These are phyloP conservation scores for Chaetomium strumarium DNA, from an alignment of 2,329 filamentous ascomycete genomes.

Conservation along the genomic window DNA sequence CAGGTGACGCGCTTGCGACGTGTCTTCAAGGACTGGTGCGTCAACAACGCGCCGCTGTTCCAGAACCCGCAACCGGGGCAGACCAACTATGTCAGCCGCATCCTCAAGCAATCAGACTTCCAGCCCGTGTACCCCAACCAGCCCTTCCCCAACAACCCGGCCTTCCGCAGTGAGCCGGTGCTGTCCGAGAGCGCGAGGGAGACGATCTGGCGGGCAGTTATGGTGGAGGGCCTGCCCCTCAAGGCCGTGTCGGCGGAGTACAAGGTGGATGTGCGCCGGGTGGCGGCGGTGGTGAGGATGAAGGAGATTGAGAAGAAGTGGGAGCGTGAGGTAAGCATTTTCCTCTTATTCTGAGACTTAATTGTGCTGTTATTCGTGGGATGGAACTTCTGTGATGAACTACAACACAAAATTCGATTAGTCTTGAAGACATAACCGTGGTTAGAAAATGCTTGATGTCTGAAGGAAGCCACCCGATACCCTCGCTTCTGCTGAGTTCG, in stretches of 20 bases:
- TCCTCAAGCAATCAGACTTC: background rate
- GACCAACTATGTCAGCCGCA: conserved; percentile 35
- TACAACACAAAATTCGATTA: conserved; percentile 83
- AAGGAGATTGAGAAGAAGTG: conserved; percentile 81
- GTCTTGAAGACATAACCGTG: conserved; percentile 96
- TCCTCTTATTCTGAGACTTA: conserved; percentile 8
- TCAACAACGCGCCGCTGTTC: conserved; percentile 16
- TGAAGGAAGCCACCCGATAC: conserved; percentile 45
- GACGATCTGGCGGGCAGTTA: conserved; percentile 66
- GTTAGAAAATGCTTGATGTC: conserved; percentile 76
- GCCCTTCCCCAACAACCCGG: conserved; percentile 69
- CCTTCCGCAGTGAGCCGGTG: conserved; percentile 66
- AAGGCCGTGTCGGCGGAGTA: conserved; percentile 72
- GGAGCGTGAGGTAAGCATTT: conserved; percentile 62
- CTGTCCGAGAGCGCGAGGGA: conserved; percentile 68
- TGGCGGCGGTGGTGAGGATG: conserved; percentile 78
- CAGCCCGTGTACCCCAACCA: conserved; percentile 28
- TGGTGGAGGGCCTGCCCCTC: conserved; percentile 59
- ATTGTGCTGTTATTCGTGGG: background rate
- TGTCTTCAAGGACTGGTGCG: conserved; percentile 35
- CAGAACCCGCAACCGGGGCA: background rate
- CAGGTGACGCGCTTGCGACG: conserved; percentile 34
- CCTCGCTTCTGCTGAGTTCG: conserved; percentile 10
- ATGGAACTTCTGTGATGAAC: conserved; percentile 46
- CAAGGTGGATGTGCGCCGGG: conserved; percentile 73